Base-by-base conservation (phyloP, 371 early-diverging fungal species). In the Rhizopus microsporus region DNA sequence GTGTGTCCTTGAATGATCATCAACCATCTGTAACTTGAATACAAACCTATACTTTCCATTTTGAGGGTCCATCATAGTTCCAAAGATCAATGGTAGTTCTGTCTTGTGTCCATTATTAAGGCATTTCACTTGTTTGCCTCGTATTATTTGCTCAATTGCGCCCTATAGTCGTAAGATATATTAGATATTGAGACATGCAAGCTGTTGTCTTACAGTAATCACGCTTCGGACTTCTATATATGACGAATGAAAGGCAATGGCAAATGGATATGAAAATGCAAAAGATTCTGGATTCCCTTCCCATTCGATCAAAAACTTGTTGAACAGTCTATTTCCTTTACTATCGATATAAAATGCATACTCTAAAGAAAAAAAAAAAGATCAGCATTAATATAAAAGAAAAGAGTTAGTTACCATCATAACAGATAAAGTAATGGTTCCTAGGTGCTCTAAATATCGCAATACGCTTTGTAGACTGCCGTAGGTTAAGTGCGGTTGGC, bases 111-210 rank as follows among this genome's bases (percentile, higher is more conserved):
- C 75, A 49, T 69, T 73, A 23, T 75, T 80, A 23, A 88, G 56
- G 54, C 82, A 85, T 17, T 77, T 78, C 30, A 85, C 75, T 43
- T 81, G 72, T 17, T 71, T 70, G 1, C 85, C 85, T 10, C 75
- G 83, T 54, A 88, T 85, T 16, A 88, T 78, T 65, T 88, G 88
- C 30, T 81, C 85, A 50, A 88, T 71, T 10, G 77, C 69, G 30
- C 88, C 85, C 76, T 80, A 66, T 13, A 16, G 15, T 40, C n/a
- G n/a, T 15, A 42, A 12, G n/a, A 45, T 15, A 17, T 10, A 35
- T 31, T 30, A 9, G 3, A 12, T 29, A 40, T 42, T 13, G 33
- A 32, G n/a, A 6, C 23, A 0, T 7, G n/a, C 37, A 40, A 45
- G 6, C 9, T 7, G 5, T 15, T 3, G 4, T 58, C 69, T 77